Conservation (phyloP, 495 filamentous ascomycete genomes). For the Apodospora peruviana region DNA sequence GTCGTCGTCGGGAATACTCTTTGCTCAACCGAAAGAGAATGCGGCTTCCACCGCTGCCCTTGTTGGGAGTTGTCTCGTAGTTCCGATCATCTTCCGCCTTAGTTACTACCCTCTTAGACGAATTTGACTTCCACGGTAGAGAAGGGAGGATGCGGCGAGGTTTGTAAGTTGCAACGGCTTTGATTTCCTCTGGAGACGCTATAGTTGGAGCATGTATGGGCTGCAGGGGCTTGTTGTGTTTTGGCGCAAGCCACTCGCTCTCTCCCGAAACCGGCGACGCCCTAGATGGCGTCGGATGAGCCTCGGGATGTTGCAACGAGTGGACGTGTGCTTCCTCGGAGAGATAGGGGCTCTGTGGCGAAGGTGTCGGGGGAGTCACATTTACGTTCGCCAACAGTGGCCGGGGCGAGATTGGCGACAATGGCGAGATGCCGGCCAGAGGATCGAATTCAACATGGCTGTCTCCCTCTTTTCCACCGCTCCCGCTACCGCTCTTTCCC, state of each 20-base stretch:
- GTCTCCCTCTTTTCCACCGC: constrained; percentile 13
- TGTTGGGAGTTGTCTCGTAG: too few relatives aligned
- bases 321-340: constrained; percentile 33
- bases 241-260: constrained; percentile 15
- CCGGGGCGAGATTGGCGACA: constrained; percentile 17
- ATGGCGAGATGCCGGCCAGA: too few relatives aligned
- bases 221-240: background rate
- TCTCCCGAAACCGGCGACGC: constrained; percentile 1
- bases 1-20: background rate
- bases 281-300: background rate
- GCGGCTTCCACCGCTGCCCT: too few relatives aligned
- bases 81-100: too few relatives aligned
- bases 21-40: background rate
- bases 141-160: too few relatives aligned
- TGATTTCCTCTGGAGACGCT: background rate
- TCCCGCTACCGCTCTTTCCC: constrained; percentile 26
- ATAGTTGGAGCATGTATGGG: background rate
- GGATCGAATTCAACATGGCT: constrained; percentile 11
- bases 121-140: too few relatives aligned
- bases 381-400: background rate
- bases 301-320: constrained; percentile 20
- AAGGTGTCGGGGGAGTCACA: background rate
- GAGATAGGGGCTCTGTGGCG: constrained; percentile 23
- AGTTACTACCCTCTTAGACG: too few relatives aligned
- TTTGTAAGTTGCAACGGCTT: too few relatives aligned